These are phyloP conservation scores for Dactylonectria macrodidyma DNA, from an alignment of 2,329 filamentous ascomycete species.

Conservation along the genomic window DNA sequence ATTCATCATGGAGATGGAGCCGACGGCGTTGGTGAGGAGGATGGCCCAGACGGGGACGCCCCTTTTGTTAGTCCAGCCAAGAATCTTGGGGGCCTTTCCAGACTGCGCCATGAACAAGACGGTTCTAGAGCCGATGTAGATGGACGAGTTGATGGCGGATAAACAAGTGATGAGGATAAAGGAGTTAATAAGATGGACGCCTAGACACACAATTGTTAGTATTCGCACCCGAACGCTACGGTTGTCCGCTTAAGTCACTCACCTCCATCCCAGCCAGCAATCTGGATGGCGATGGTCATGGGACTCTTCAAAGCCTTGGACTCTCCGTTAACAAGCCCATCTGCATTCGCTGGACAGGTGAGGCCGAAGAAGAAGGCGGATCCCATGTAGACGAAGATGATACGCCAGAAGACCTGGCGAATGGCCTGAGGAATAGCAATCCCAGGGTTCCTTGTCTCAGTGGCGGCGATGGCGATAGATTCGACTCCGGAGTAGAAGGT, in stretches of 20 bases:
- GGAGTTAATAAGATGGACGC: constrained; percentile 82
- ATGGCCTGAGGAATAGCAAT: constrained; percentile 71
- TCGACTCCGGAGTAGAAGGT: constrained; percentile 80
- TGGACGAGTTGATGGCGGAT: constrained; percentile 80
- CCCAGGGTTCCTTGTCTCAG: constrained; percentile 72
- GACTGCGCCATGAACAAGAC: constrained; percentile 83
- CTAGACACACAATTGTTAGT: constrained; percentile 38
- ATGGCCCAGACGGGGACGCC: constrained; percentile 76
- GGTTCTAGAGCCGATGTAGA: constrained; percentile 84
- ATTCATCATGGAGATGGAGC: constrained; percentile 83
- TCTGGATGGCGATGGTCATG: constrained; percentile 82
- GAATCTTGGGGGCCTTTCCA: constrained; percentile 77
- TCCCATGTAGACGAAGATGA: constrained; percentile 77
- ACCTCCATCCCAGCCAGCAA: constrained; percentile 80
- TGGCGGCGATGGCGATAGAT: constrained; percentile 74
- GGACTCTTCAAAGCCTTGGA: constrained; percentile 79
- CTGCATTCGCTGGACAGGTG: constrained; percentile 78
- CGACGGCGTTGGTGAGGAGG: constrained; percentile 79
- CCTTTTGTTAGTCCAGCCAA: constrained; percentile 76
- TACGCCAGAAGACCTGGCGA: constrained; percentile 73
- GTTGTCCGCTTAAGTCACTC: constrained; percentile 12
- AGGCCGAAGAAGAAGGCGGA: constrained; percentile 82
- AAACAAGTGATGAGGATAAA: constrained; percentile 83
- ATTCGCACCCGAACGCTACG: not conserved
- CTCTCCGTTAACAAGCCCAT: constrained; percentile 72